phyloP scores from a whole-genome alignment of 139 green algal genomes.

The Asterochloris erici region DNA sequence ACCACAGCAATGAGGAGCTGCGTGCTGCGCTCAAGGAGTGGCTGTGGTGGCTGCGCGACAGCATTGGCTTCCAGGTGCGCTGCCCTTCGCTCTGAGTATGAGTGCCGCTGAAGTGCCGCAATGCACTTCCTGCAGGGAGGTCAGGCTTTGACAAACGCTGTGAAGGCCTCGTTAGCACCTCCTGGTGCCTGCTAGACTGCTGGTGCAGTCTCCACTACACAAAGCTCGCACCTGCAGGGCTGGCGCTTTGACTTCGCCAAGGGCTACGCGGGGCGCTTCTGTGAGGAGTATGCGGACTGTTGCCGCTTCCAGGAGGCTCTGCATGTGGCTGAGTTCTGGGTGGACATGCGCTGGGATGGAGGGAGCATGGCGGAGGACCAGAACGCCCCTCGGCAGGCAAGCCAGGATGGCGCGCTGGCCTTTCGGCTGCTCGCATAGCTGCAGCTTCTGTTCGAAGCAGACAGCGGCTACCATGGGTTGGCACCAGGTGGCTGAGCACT shows the following conservation, averaged over 20 bases:
- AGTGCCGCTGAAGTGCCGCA: too few relatives aligned
- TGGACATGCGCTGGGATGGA: slow-evolving; percentile 31
- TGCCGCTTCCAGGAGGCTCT: slow-evolving; percentile 41
- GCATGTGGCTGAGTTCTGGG: slow-evolving; percentile 72
- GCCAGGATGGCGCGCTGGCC: too few relatives aligned
- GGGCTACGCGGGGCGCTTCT: slow-evolving; percentile 37
- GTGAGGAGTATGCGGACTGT: slow-evolving; percentile 50
- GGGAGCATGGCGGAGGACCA: slow-evolving; percentile 50
- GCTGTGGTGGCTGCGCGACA: slow-evolving; percentile 60
- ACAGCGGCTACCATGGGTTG: too few relatives aligned
- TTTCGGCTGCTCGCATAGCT: too few relatives aligned
- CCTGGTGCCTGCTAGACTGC: too few relatives aligned
- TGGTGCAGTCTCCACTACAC: too few relatives aligned
- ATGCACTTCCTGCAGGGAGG: too few relatives aligned
- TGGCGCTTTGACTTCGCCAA: slow-evolving; percentile 70
- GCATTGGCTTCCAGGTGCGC: slow-evolving; percentile 51
- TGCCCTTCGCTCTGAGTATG: too few relatives aligned
- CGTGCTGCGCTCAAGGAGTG: slow-evolving; percentile 67
- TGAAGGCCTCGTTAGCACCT: too few relatives aligned
- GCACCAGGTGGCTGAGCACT: too few relatives aligned
- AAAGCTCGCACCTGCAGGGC: neutral
- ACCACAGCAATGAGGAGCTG: slow-evolving; percentile 80
- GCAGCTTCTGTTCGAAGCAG: too few relatives aligned
- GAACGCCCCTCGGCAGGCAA: slow-evolving; percentile 27
- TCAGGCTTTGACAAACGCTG: too few relatives aligned